Base-by-base conservation (phyloP, 768 basidiomycete genomes). In the Stropharia rugosoannulata region DNA sequence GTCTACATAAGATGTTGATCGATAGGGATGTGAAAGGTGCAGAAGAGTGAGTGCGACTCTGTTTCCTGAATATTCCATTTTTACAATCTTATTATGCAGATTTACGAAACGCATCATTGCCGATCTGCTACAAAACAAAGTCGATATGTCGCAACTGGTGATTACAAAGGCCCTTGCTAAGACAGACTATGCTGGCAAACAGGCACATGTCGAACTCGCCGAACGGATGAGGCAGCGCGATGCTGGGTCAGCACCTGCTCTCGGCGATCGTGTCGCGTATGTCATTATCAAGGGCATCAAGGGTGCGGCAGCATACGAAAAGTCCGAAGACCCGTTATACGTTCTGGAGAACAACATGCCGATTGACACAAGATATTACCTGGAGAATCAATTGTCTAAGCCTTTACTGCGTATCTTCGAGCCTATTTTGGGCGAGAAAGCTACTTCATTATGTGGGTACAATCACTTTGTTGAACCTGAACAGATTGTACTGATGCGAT, bases 71-170 rank as follows among this genome's bases (percentile, higher is more conserved):
- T 2, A 35, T 15, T 9, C 38, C 48, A 15, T 41, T 25, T 25
- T 15, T 52, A 18, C 44, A 62, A 57, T 32, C 58, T 44, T 16
- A 46, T 22, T 51, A 56, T 57, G 40, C 59, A 96, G 95, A 25
- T 98, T 98, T 66, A 87, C 89, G 55, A 98, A 99, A 70, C 91
- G 90, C 60, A 88, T 85, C 41, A 98, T 98, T 58, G 84, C 95
- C 0, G 95, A 98, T 64, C 79, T 99, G 1, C 74, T 99, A 27
- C 96, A 97, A 68, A 98, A 98, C 73, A 96, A 90, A 72, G 78
- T 99, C 46, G 97, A 99, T 69, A 96, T 99, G 93, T 98, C 96
- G 7, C 97, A 98, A 67, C 81, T 99, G 18, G 97, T 99, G 67
- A 99, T 99, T 64, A 98, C 97, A 12, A 99, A 99, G 66, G 97